Evolutionary conservation across 176 grass and related monocot genomes (phyloP).

Genomic region (Zoysia pacifica): DNA sequence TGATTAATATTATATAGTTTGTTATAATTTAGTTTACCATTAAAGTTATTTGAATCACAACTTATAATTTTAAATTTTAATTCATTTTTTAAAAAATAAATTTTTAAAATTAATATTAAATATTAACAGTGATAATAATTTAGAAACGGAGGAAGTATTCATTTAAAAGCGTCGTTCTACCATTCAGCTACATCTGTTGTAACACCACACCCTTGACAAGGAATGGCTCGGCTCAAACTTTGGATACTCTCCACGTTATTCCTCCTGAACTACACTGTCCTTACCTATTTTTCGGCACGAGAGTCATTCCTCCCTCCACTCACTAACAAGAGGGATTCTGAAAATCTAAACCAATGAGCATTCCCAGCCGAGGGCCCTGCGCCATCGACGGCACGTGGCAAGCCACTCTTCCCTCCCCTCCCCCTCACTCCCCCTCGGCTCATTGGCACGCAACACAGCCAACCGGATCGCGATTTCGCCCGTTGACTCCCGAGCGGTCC

Average conservation of each 20-base stretch:
- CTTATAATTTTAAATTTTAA: no score
- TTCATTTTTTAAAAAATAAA: no score
- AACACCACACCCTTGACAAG: neutral
- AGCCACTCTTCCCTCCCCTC: neutral
- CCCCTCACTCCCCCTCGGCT: neutral
- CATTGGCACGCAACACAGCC: neutral
- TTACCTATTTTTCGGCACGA: no score
- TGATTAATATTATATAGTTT: no score
- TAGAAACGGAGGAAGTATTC: no score
- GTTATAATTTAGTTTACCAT: no score
- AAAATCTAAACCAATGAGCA: neutral
- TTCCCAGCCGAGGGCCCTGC: neutral
- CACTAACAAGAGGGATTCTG: no score
- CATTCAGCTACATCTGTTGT: neutral
- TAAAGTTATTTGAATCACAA: no score
- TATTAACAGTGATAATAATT: no score
- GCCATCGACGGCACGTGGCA: neutral
- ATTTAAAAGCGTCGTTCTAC: neutral
- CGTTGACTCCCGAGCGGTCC: conserved; percentile 12
- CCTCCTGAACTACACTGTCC: no score
- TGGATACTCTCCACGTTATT: neutral
- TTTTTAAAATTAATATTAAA: no score
- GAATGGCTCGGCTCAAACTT: neutral
- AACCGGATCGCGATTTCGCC: neutral
- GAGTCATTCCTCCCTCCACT: no score